These are phyloP conservation scores for Gossypium ekmanianum DNA, from an alignment of 345 rosid species.

Conservation along the genomic window DNA sequence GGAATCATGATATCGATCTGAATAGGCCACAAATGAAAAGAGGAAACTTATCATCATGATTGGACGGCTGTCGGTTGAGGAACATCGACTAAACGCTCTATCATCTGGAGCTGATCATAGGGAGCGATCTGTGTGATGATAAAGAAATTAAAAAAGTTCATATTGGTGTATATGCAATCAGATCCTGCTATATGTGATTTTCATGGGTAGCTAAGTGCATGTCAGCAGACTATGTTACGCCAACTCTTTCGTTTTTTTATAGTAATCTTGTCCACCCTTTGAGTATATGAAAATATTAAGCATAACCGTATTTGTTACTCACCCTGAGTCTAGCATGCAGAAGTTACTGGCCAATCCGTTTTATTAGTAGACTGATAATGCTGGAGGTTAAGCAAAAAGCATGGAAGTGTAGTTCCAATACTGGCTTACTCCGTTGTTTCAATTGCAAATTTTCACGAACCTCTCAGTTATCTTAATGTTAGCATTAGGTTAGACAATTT, in stretches of 20 bases:
- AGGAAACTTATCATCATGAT: conserved; percentile 11
- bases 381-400: neutral
- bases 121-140: conserved; percentile 74
- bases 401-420: neutral
- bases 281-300: too few species aligned
- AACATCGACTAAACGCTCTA: conserved; percentile 69
- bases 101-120: conserved; percentile 80
- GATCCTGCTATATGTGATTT: neutral
- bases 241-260: too few species aligned
- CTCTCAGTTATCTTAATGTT: neutral
- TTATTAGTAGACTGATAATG: too few species aligned
- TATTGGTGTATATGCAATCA: neutral
- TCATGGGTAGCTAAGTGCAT: neutral
- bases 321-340: too few species aligned
- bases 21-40: neutral
- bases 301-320: too few species aligned
- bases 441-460: too few species aligned
- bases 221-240: too few species aligned
- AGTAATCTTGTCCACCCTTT: too few species aligned
- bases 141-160: neutral
- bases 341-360: too few species aligned
- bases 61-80: conserved; percentile 29
- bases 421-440: neutral
- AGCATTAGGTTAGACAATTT: conserved; percentile 3
- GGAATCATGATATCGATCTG: neutral